These are phyloP conservation scores for Mrakiaceae sp. DNA, from an alignment of 1,284 basidiomycete species.

Conservation along the genomic window DNA sequence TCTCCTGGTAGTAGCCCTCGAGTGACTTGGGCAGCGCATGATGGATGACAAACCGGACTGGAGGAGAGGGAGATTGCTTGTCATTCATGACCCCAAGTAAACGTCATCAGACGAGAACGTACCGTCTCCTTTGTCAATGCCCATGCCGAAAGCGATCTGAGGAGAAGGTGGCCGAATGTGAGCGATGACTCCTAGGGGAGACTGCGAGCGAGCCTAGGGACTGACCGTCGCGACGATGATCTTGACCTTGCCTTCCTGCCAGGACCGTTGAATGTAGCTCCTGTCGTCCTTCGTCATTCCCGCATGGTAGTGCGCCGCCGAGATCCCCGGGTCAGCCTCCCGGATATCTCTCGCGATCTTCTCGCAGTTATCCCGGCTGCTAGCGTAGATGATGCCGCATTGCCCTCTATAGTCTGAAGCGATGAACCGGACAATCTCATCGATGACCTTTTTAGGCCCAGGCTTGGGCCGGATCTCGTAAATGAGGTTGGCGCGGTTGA, in stretches of 20 bases:
- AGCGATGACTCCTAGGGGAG: slow-evolving; percentile 6
- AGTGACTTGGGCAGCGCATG: slow-evolving; percentile 56
- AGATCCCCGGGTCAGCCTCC: slow-evolving; percentile 39
- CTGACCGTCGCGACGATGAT: slow-evolving; percentile 79
- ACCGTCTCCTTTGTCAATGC: slow-evolving; percentile 82
- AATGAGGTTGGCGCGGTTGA: slow-evolving; percentile 81
- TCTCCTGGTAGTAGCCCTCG: slow-evolving; percentile 73
- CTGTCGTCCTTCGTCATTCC: slow-evolving; percentile 57
- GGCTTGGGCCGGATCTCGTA: slow-evolving; percentile 65
- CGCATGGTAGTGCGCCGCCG: slow-evolving; percentile 79
- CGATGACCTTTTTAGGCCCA: slow-evolving; percentile 42
- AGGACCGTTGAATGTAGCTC: slow-evolving; percentile 52
- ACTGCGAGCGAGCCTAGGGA: not conserved
- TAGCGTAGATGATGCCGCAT: slow-evolving; percentile 82
- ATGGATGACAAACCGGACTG: slow-evolving; percentile 69
- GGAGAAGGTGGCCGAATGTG: slow-evolving; percentile 1
- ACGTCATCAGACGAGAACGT: slow-evolving; percentile 19
- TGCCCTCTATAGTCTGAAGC: slow-evolving; percentile 45
- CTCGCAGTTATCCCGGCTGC: slow-evolving; percentile 63
- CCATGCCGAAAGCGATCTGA: slow-evolving; percentile 91
- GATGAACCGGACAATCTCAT: slow-evolving; percentile 66
- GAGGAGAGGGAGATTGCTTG: slow-evolving; percentile 15
- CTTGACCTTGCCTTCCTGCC: slow-evolving; percentile 60
- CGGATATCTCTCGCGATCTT: slow-evolving; percentile 58
- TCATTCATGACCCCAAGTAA: not conserved